phyloP scores from a whole-genome alignment of 169 alveolate species.

The Hammondia hammondi region DNA sequence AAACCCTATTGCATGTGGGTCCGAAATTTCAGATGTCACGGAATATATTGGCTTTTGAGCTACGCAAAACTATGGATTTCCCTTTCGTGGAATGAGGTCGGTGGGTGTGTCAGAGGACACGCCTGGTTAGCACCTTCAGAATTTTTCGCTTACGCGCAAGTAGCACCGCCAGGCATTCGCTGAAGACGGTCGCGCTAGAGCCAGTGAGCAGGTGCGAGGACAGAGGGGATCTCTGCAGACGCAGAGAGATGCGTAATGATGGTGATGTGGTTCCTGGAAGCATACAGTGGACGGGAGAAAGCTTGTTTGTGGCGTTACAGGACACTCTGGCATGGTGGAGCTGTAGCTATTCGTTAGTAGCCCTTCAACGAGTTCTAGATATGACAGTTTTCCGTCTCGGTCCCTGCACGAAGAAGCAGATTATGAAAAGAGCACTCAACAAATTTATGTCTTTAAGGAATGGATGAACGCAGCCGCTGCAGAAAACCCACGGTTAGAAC shows the following conservation, averaged over 20 bases:
- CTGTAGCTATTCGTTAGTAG: conserved; percentile 35
- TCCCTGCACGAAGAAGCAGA: conserved; percentile 45
- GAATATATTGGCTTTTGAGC: too few relatives aligned
- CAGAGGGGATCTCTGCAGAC: conserved; percentile 18
- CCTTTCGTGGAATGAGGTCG: too few relatives aligned
- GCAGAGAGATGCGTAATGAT: not conserved
- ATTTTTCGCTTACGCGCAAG: not conserved
- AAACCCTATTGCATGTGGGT: too few relatives aligned
- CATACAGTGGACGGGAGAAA: not conserved
- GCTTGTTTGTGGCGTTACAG: not conserved
- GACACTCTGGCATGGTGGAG: conserved; percentile 1
- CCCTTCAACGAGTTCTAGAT: conserved; percentile 68
- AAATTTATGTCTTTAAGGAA: too few relatives aligned
- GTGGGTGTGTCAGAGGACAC: too few relatives aligned
- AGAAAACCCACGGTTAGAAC: too few relatives aligned
- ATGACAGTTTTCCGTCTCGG: conserved; percentile 65
- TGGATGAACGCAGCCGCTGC: too few relatives aligned
- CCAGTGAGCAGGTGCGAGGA: conserved; percentile 31
- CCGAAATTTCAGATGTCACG: too few relatives aligned
- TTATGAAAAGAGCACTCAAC: too few relatives aligned
- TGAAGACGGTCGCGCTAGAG: not conserved
- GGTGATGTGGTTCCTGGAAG: not conserved
- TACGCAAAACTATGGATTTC: too few relatives aligned
- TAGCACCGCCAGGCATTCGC: not conserved
- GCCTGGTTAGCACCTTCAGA: too few relatives aligned